Percentiles rank a stretch among this genome's conserved stretches.
These are phyloP conservation scores for Fusarium devonianum DNA, from an alignment of 2,329 filamentous ascomycete genomes.

Conservation along the genomic window DNA sequence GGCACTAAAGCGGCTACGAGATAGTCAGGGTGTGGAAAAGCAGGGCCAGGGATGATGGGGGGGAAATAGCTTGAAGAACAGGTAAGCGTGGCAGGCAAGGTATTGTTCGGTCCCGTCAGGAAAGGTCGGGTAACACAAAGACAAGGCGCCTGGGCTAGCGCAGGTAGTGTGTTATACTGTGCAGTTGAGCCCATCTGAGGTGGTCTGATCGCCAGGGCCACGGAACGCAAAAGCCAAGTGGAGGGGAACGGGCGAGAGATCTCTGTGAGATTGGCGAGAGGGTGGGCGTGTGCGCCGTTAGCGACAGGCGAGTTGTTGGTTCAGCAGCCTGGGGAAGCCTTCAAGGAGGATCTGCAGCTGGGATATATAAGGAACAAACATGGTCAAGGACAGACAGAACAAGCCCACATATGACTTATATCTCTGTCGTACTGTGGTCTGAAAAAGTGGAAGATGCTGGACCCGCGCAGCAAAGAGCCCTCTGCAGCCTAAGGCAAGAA, in stretches of 20 bases:
- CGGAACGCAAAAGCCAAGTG: constrained; percentile 25
- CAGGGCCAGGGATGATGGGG: constrained; percentile 22
- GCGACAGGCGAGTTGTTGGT: constrained; percentile 8
- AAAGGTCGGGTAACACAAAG: constrained; percentile 37
- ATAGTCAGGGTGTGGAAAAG: constrained; percentile 33
- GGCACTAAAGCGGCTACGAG: constrained; percentile 33
- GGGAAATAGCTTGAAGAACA: too few species aligned
- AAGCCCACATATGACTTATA: constrained; percentile 22
- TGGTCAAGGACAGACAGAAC: constrained; percentile 15
- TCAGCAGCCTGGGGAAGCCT: neutral
- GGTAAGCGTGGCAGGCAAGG: constrained; percentile 28
- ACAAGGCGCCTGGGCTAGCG: constrained; percentile 21
- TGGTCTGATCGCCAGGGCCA: constrained; percentile 25
- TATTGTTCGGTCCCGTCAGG: too few species aligned
- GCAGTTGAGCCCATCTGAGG: constrained; percentile 12
- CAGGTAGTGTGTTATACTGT: neutral
- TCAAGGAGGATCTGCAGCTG: constrained; percentile 19
- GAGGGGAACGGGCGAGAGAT: constrained; percentile 17
- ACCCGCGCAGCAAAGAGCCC: too few species aligned
- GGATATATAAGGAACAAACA: constrained; percentile 9
- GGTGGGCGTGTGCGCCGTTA: constrained; percentile 22
- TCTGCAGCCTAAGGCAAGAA: too few species aligned
- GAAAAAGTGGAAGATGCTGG: too few species aligned
- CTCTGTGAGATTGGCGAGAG: constrained; percentile 28
- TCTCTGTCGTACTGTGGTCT: constrained; percentile 25